phyloP scores from a whole-genome alignment of 106 monocot species.

The Cymbidium sinense region DNA sequence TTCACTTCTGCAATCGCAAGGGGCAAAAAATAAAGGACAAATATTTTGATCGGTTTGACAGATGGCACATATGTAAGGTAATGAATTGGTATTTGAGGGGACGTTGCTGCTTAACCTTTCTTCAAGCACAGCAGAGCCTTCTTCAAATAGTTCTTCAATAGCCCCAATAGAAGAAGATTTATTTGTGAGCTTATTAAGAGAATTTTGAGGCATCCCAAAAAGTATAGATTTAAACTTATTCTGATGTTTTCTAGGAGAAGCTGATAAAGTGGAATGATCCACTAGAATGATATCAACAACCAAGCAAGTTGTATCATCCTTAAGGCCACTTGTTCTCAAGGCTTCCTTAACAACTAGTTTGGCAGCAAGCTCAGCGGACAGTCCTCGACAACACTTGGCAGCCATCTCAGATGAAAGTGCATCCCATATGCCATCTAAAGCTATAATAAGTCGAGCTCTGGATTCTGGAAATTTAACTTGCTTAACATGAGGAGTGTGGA shows the following conservation, averaged over 20 bases:
- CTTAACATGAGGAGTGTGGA: constrained; percentile 94
- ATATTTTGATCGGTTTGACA: too few relatives aligned
- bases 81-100: too few relatives aligned
- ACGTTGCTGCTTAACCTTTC: too few relatives aligned
- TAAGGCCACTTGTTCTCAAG: constrained; percentile 83
- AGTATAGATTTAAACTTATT: constrained; percentile 72
- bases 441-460: constrained; percentile 85
- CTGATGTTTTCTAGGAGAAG: constrained; percentile 46
- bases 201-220: constrained; percentile 48
- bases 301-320: constrained; percentile 95
- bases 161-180: constrained; percentile 52
- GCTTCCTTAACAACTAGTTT: constrained; percentile 96
- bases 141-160: constrained; percentile 91
- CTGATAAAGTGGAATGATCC: constrained; percentile 28
- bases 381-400: constrained; percentile 75
- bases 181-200: constrained; percentile 32
- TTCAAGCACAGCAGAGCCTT: constrained; percentile 89
- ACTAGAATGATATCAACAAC: constrained; percentile 84
- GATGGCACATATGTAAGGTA: too few relatives aligned
- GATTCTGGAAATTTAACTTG: constrained; percentile 90
- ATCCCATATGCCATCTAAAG: constrained; percentile 99
- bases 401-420: constrained; percentile 70
- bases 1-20: too few relatives aligned
- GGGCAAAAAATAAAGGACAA: too few relatives aligned
- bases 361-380: constrained; percentile 85